A percentile compares a stretch with the other conserved stretches of the same genome.
Evolutionary conservation across 768 basidiomycete genomes (phyloP).

Genomic region (Auriscalpium orientale): DNA sequence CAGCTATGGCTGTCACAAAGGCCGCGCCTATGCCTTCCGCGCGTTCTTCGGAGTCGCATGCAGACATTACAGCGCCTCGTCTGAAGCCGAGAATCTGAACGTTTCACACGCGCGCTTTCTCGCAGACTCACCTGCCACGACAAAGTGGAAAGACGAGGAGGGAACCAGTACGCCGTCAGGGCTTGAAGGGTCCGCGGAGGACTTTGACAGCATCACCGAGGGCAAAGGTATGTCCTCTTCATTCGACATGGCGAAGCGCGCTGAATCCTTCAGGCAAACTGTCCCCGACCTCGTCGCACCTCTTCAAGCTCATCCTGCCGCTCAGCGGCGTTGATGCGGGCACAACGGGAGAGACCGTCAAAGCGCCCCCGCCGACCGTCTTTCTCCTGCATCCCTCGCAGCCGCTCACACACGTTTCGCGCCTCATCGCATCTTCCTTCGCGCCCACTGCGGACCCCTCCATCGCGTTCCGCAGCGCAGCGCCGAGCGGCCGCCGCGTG

Average conservation of each 20-base stretch:
- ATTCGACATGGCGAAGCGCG: neutral
- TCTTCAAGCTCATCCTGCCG: slow-evolving; percentile 60
- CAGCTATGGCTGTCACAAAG: too few species aligned
- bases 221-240: slow-evolving; percentile 29
- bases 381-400: slow-evolving; percentile 64
- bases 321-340: slow-evolving; percentile 22
- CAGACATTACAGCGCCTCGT: too few species aligned
- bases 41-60: too few species aligned
- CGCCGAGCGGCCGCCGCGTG: slow-evolving; percentile 21
- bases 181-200: slow-evolving; percentile 13
- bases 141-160: slow-evolving; percentile 25
- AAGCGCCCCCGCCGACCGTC: slow-evolving; percentile 32
- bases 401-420: slow-evolving; percentile 55
- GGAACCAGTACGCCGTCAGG: neutral
- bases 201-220: slow-evolving; percentile 16
- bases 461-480: slow-evolving; percentile 39
- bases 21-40: too few species aligned
- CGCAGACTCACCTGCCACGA: slow-evolving; percentile 29
- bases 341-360: neutral
- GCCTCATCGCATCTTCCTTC: slow-evolving; percentile 45
- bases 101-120: slow-evolving; percentile 37
- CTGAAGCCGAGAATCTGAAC: slow-evolving; percentile 26
- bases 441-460: slow-evolving; percentile 22
- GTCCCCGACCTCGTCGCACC: slow-evolving; percentile 52
- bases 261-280: slow-evolving; percentile 39